Percentiles rank a stretch among this genome's conserved stretches.
phyloP scores from a whole-genome alignment of 257 asterid species.

The Mentha longifolia region DNA sequence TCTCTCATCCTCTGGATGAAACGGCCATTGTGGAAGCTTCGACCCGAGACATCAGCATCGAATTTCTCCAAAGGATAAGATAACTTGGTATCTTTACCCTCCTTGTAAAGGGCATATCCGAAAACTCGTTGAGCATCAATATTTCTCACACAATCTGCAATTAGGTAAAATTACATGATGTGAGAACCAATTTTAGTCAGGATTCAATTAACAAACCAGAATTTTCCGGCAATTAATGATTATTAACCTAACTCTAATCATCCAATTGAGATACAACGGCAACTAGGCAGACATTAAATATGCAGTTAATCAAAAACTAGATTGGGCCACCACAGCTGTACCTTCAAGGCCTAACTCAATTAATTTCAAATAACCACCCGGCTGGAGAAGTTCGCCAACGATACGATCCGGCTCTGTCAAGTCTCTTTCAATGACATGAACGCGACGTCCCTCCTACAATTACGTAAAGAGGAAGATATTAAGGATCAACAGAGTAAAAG shows the following conservation, averaged over 20 bases:
- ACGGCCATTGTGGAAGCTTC: slow-evolving; percentile 86
- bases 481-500: slow-evolving; percentile 2
- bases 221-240: slow-evolving; percentile 17
- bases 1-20: slow-evolving; percentile 81
- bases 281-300: slow-evolving; percentile 7
- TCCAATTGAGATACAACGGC: slow-evolving; percentile 5
- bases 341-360: slow-evolving; percentile 86
- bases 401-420: slow-evolving; percentile 79
- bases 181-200: background rate
- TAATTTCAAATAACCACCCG: slow-evolving; percentile 79
- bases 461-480: background rate
- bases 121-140: slow-evolving; percentile 77
- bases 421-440: slow-evolving; percentile 83
- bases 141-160: slow-evolving; percentile 63
- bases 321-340: slow-evolving; percentile 25
- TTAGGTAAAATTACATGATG: slow-evolving; percentile 14
- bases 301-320: slow-evolving; percentile 7
- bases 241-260: slow-evolving; percentile 12
- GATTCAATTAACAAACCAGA: slow-evolving; percentile 16
- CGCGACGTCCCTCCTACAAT: slow-evolving; percentile 71
- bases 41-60: slow-evolving; percentile 67
- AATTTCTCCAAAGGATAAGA: slow-evolving; percentile 79
- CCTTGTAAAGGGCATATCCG: slow-evolving; percentile 80
- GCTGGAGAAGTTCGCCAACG: slow-evolving; percentile 84
- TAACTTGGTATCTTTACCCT: slow-evolving; percentile 57